These are phyloP conservation scores for Sambucus nigra DNA, from an alignment of 129 eudicot genomes.

Conservation along the genomic window DNA sequence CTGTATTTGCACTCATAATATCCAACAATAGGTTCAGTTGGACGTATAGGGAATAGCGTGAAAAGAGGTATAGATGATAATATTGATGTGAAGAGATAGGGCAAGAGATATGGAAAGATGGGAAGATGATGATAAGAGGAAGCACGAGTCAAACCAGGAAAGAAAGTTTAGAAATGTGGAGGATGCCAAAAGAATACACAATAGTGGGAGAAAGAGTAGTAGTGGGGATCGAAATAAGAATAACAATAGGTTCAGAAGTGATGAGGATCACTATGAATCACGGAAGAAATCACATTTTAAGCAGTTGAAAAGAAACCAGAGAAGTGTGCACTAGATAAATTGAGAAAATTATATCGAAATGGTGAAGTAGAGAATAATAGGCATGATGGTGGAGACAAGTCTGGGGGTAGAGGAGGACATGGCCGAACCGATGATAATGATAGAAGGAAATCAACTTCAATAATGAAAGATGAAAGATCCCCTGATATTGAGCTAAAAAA, in stretches of 20 bases:
- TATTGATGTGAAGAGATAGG: constrained; percentile 43
- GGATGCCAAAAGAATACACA: constrained; percentile 55
- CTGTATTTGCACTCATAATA: too few species aligned
- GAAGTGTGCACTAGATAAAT: constrained; percentile 60
- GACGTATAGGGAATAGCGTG: constrained; percentile 30
- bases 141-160: constrained; percentile 52
- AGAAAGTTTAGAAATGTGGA: constrained; percentile 47
- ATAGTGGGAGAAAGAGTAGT: constrained; percentile 43
- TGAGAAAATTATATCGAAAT: constrained; percentile 82
- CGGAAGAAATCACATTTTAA: constrained; percentile 44
- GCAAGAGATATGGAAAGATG: constrained; percentile 43
- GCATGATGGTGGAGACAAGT: constrained; percentile 49
- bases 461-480: constrained; percentile 40
- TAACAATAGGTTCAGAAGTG: constrained; percentile 54
- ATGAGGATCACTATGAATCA: constrained; percentile 63
- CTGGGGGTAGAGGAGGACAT: constrained; percentile 33
- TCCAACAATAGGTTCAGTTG: constrained; percentile 71
- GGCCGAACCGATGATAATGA: constrained; percentile 41
- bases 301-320: constrained; percentile 58
- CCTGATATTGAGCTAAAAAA: constrained; percentile 42
- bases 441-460: constrained; percentile 43
- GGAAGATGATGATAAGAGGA: constrained; percentile 62
- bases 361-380: constrained; percentile 54
- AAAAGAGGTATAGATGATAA: constrained; percentile 50
- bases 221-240: constrained; percentile 47